phyloP scores from a whole-genome alignment of 441 rosid genomes.

The Adansonia gregorii region DNA sequence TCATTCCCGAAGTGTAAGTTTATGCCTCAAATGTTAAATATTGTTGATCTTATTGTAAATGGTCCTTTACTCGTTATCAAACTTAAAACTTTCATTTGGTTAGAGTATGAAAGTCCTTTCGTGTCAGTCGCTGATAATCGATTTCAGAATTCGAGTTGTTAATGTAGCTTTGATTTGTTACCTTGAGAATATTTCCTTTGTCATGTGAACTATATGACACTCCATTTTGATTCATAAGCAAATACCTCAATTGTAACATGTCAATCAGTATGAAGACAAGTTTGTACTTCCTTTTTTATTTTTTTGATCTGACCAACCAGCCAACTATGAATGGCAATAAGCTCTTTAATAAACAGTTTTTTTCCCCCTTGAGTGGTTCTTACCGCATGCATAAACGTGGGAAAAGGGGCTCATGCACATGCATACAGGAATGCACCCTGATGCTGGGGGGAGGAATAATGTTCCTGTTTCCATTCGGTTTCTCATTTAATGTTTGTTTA shows the following conservation, averaged over 20 bases:
- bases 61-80: not conserved
- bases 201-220: not conserved
- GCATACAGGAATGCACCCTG: not conserved
- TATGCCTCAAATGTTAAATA: not conserved
- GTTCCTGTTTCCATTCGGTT: not conserved
- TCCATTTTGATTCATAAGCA: too few species aligned
- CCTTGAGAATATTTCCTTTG: not conserved
- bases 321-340: not conserved
- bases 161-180: not conserved
- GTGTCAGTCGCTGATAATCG: not conserved
- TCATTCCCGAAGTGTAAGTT: conserved; percentile 68
- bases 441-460: not conserved
- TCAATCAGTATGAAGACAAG: too few species aligned
- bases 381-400: not conserved
- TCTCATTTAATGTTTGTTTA: not conserved
- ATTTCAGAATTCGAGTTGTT: not conserved
- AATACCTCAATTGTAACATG: not conserved
- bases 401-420: not conserved
- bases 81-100: not conserved
- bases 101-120: not conserved
- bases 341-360: not conserved
- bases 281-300: too few species aligned
- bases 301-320: too few species aligned
- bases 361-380: not conserved
- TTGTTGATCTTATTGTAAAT: not conserved